Percentiles rank a stretch among this genome's conserved stretches.
phyloP scores from a whole-genome alignment of 2,329 filamentous ascomycete genomes.

The Dothideomycetes sp. region DNA sequence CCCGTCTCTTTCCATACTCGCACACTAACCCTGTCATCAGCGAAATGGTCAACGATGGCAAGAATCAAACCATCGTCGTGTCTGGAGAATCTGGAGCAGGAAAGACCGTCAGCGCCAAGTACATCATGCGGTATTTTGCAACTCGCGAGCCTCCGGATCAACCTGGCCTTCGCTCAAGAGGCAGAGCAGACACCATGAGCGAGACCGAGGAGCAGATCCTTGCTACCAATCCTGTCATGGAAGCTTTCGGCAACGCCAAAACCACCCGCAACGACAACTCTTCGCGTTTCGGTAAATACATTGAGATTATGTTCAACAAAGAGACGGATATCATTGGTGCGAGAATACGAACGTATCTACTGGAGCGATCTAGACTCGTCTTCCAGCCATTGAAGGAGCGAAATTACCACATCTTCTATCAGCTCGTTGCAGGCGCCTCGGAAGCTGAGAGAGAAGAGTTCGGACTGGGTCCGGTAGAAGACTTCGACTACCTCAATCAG shows the following conservation, averaged over 20 bases:
- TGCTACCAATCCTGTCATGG: conserved; percentile 98
- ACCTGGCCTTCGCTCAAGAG: conserved; percentile 65
- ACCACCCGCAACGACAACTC: conserved; percentile 99
- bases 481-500: conserved; percentile 95
- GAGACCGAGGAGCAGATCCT: conserved; percentile 98
- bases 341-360: conserved; percentile 88
- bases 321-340: conserved; percentile 94
- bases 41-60: conserved; percentile 91
- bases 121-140: conserved; percentile 99
- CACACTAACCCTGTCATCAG: conserved; percentile 30
- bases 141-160: conserved; percentile 90
- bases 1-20: background rate
- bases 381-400: conserved; percentile 96
- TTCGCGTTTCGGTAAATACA: conserved; percentile 97
- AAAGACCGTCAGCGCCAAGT: conserved; percentile 98
- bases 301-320: conserved; percentile 98
- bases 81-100: conserved; percentile 97
- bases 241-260: conserved; percentile 98
- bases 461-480: conserved; percentile 67
- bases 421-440: conserved; percentile 84
- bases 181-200: conserved; percentile 71
- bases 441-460: conserved; percentile 73
- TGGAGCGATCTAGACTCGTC: conserved; percentile 89
- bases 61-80: conserved; percentile 98
- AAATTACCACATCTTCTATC: conserved; percentile 99